Evolutionary conservation across 2,329 filamentous ascomycete species (phyloP), one percentile per base, ranked within the genome.

Genomic region (Thelonectria olida): DNA sequence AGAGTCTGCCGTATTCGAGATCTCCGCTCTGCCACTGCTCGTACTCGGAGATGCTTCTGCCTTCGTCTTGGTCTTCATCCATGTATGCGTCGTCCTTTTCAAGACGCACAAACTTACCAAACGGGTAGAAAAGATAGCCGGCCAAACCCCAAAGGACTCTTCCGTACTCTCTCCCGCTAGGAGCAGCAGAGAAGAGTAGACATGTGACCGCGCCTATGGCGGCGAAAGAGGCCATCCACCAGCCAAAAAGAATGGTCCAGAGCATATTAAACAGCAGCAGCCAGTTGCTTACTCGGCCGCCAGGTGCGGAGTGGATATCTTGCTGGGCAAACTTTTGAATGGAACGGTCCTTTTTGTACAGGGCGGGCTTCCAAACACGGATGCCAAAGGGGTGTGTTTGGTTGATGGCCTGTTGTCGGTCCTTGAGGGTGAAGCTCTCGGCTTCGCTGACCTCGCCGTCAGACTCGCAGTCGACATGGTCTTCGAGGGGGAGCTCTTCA

Each of bases 21-120:
- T 99, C 96, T 51, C 96, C 96, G 74, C 89, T 97, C 80, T 99
- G 96, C 96, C 96, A 99, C 79, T 97, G 93, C 77, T 99, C 96
- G 75, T 99, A 99, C 80, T 99, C 96, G 72, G 92, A 96, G 73
- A 99, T 97, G 80, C 94, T 98, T 73, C 96, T 89, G 19, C 96
- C 96, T 78, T 99, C 96, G 39, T 95, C 94, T 73, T 96, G 89
- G 72, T 99, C 96, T 79, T 99, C 96, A 62, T 97, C 92, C 48
- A 93, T 84, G 74, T 99, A 99, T 42, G 92, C 91, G 73, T 98
- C 96, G 69, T 99, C 96, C 75, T 95, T 92, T 74, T 97, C 90
- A 36, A 99, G 85, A 47, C 93, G 91, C 64, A 99, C 93, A 76
- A 96, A 97, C 73, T 97, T 96, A 67, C 96, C 96, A 75, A 99